These are phyloP conservation scores for Trichoderma koningii DNA, from an alignment of 2,329 filamentous ascomycete species.

Conservation along the genomic window DNA sequence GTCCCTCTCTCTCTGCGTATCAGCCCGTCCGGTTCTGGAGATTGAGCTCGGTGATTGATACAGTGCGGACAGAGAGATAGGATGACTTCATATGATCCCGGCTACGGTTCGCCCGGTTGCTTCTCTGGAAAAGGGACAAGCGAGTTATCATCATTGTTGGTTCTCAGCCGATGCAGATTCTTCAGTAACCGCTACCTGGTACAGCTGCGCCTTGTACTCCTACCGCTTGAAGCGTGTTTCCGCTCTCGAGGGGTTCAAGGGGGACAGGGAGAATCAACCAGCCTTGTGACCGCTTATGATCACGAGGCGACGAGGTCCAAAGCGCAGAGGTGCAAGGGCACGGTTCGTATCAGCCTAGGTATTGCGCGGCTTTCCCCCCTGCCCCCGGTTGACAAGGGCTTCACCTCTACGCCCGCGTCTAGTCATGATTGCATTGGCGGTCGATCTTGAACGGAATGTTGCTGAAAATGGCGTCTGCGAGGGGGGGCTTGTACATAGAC, in stretches of 20 bases:
- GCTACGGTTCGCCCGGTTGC: not conserved
- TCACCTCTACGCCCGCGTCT: constrained; percentile 22
- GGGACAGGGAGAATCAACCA: constrained; percentile 9
- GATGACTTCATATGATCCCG: not conserved
- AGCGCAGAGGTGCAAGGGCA: constrained; percentile 20
- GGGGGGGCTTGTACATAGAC: constrained; percentile 3
- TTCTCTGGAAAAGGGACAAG: not conserved
- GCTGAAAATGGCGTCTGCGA: constrained; percentile 4
- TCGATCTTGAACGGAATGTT: constrained; percentile 21
- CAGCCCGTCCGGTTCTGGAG: not conserved
- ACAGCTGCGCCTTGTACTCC: not conserved
- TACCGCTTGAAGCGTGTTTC: not conserved
- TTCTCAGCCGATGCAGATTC: constrained; percentile 2
- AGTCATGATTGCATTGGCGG: constrained; percentile 27
- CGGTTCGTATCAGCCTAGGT: constrained; percentile 17
- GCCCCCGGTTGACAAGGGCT: constrained; percentile 14
- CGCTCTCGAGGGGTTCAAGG: not conserved
- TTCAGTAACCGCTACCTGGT: not conserved
- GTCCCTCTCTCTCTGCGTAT: constrained; percentile 2
- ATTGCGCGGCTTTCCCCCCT: constrained; percentile 13
- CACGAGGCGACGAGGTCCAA: constrained; percentile 24
- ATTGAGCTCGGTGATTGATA: not conserved
- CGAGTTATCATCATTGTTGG: not conserved
- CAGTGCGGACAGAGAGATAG: not conserved
- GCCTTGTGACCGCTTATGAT: constrained; percentile 25